Percentiles rank a stretch among this genome's conserved stretches.
These are phyloP conservation scores for Allium sativum DNA, from an alignment of 106 monocot genomes.

Conservation along the genomic window DNA sequence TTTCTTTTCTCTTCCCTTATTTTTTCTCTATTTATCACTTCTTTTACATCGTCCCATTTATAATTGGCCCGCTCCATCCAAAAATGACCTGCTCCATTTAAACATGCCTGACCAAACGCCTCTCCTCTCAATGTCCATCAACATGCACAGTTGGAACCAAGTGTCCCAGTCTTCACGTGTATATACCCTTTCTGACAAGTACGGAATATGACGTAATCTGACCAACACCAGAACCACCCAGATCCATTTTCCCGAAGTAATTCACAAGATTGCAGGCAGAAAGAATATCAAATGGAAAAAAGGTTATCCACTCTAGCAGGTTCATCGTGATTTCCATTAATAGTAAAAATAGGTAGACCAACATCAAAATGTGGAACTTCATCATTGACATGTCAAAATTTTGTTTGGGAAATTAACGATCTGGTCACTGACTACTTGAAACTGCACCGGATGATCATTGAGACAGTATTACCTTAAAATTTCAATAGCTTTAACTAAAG, in stretches of 20 bases:
- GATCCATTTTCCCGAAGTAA: conserved; percentile 97
- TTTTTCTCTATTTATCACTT: too few species aligned
- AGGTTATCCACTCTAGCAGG: conserved; percentile 99
- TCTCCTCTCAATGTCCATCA: too few species aligned
- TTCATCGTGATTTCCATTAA: conserved; percentile 99
- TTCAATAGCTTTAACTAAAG: conserved; percentile 81
- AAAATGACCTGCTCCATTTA: too few species aligned
- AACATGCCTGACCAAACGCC: too few species aligned
- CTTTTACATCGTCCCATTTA: too few species aligned
- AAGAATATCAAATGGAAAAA: conserved; percentile 93
- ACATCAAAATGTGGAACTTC: conserved; percentile 99
- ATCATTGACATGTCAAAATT: conserved; percentile 96
- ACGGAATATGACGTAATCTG: conserved; percentile 81
- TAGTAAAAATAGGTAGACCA: conserved; percentile 93
- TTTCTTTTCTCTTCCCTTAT: too few species aligned
- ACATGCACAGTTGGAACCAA: too few species aligned
- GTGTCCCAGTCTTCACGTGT: too few species aligned
- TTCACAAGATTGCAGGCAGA: conserved; percentile 96
- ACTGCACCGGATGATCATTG: conserved; percentile 81
- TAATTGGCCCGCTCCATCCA: too few species aligned
- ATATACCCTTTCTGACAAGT: conserved; percentile 87
- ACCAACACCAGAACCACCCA: conserved; percentile 96
- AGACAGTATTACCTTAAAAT: conserved; percentile 75
- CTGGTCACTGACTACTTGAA: conserved; percentile 98
- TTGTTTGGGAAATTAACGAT: conserved; percentile 83